These are phyloP conservation scores for Fomitopsis pulvina DNA, from an alignment of 768 basidiomycete genomes.

Conservation along the genomic window DNA sequence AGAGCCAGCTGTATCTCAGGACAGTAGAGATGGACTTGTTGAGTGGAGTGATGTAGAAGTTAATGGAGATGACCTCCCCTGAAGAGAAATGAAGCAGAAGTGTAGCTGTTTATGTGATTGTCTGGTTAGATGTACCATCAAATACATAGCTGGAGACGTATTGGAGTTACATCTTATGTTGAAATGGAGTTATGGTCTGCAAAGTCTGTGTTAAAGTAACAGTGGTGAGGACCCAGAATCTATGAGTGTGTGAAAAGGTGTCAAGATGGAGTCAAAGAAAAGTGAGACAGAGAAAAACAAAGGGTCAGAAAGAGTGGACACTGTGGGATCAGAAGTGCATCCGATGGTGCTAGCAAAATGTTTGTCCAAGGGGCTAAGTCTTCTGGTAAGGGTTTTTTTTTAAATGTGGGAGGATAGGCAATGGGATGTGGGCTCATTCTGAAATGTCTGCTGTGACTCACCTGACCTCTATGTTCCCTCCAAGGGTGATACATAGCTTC, in stretches of 20 bases:
- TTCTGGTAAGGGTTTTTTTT: too few species aligned
- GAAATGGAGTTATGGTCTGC: neutral
- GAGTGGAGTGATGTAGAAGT: conserved; percentile 4
- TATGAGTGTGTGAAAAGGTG: neutral
- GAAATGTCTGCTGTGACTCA: too few species aligned
- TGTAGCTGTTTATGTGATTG: neutral
- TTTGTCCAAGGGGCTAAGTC: too few species aligned
- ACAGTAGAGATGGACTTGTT: neutral
- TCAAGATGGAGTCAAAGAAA: neutral
- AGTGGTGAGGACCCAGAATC: conserved; percentile 4
- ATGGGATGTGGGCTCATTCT: too few species aligned
- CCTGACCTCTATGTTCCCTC: too few species aligned
- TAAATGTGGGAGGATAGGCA: too few species aligned
- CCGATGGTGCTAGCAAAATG: too few species aligned
- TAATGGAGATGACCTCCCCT: neutral
- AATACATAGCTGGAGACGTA: neutral
- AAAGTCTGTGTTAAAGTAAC: conserved; percentile 1
- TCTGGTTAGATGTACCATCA: conserved; percentile 2
- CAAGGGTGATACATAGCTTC: too few species aligned
- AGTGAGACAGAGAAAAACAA: neutral
- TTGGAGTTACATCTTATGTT: neutral
- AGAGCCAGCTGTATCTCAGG: neutral
- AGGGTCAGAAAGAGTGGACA: conserved; percentile 7
- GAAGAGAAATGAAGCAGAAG: conserved; percentile 3
- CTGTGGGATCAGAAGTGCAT: too few species aligned